Percentiles rank a stretch among this genome's conserved stretches.
Evolutionary conservation across 768 basidiomycete genomes (phyloP).

Genomic region (Postia placenta): DNA sequence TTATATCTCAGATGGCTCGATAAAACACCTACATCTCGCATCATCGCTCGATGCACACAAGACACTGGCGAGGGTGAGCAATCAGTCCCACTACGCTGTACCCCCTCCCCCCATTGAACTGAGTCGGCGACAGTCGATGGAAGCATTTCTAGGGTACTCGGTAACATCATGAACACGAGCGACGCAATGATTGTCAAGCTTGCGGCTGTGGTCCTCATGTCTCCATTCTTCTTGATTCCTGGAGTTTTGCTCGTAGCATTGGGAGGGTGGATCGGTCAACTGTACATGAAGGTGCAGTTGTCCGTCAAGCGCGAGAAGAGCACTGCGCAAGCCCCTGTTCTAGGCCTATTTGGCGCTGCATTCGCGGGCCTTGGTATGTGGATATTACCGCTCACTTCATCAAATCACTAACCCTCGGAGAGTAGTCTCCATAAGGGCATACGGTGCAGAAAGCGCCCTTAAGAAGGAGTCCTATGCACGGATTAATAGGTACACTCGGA

Average conservation of each 20-base stretch:
- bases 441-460: conserved; percentile 45
- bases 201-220: conserved; percentile 26
- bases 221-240: conserved; percentile 33
- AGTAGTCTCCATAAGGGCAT: conserved; percentile 48
- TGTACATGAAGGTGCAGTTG: conserved; percentile 48
- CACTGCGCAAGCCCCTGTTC: conserved; percentile 37
- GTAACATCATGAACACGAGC: conserved; percentile 22
- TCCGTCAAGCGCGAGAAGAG: conserved; percentile 48
- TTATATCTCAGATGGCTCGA: conserved; percentile 27
- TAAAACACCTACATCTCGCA: conserved; percentile 26
- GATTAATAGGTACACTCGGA: conserved; percentile 41
- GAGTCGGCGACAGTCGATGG: conserved; percentile 18
- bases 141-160: conserved; percentile 3
- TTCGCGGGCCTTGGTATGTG: conserved; percentile 44
- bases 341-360: conserved; percentile 47
- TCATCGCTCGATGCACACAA: conserved; percentile 26
- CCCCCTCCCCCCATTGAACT: background rate
- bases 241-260: conserved; percentile 27
- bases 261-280: conserved; percentile 32
- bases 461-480: conserved; percentile 35
- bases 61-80: conserved; percentile 18
- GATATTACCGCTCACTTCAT: background rate
- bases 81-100: conserved; percentile 18
- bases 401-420: no score
- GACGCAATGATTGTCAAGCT: conserved; percentile 32